Evolutionary conservation across 1,284 basidiomycete species (phyloP), one percentile per base, ranked within the genome.

Genomic region (Amylostereum chailletii): DNA sequence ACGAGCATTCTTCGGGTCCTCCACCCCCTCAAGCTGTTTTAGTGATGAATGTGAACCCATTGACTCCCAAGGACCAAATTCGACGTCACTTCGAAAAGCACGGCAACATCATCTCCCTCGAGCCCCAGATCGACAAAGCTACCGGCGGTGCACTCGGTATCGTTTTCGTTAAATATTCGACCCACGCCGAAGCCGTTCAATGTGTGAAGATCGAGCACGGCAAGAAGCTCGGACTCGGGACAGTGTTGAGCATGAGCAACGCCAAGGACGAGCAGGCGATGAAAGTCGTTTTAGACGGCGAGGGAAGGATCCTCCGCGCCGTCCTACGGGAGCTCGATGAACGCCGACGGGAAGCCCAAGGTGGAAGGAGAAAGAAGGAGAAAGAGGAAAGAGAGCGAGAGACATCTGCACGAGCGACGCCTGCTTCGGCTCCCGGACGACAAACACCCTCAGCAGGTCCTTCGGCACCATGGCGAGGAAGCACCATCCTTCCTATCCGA

Each of bases 111-210:
- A 60, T 74, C 7, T 77, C 82, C 8, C 83, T 90, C 51, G 87
- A 94, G 55, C 79, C 86, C 36, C 90, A 94, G 62, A 79, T 88
- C 53, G 89, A 96, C 67, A 76, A 79, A 44, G 75, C 77, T 47
- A 92, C 83, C 26, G 93, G 93, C 9, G 84, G 81, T 53, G 81
- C 86, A 10, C 75, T 97, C 3, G 94, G 94, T 4, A 81, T 97
- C 39, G 82, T 90, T 47, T 83, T 80, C 61, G 76, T 97, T 58
- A 81, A 78, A 54, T 97, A 78, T 62, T 65, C 61, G 5, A 66
- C 70, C 0, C 75, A 79, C 52, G 79, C 80, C 19, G 80, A 84
- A 50, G 85, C 83, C 49, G 75, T 66, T 63, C 72, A 65, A 56
- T 90, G 82, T 64, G 75, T 75, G 49, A 76, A 76, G 57, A 71